Base-by-base conservation (phyloP, 1,284 basidiomycete genomes). In the Pyrrhoderma lamaoense region DNA sequence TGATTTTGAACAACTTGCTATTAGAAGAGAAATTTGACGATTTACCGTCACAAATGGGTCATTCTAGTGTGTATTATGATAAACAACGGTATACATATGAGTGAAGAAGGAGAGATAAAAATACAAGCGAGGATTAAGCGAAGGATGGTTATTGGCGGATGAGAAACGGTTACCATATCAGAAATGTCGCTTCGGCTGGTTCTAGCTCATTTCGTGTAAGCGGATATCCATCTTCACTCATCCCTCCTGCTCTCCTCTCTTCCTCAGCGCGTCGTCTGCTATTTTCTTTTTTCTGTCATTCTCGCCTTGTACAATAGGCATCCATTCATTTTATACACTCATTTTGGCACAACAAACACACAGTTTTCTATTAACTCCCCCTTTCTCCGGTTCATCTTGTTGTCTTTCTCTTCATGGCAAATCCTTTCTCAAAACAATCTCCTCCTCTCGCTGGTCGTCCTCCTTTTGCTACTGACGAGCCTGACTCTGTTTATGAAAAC, bases 381-480 rank as follows among this genome's bases (percentile, higher is more conserved):
- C 38, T 40, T 22, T 40, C 14, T 14, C 39, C 22, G n/a, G n/a
- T n/a, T 45, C 45, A n/a, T 31, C 27, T 34, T 50, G 19, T 19
- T 37, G 14, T 42, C 45, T 45, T 14, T 23, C 31, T 13, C 46
- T 51, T 47, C 13, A 54, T 49, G 48, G 50, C 53, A 40, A 47
- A 43, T 45, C 25, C 37, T 31, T 25, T 43, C 27, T 8, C 23
- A 35, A 52, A 42, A n/a, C 58, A 59, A 59, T 63, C 59, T 46
- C 62, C 75, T 34, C 73, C 79, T 55, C 70, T 80, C 57, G 77
- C 79, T 61, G 79, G 76, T 58, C 73, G 71, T 68, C 81, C 82
- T 38, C 80, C 82, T 43, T 85, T 77, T 62, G 82, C 80, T 39
- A 84, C 80, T 38, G 78, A 85, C 67, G 72, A 78, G 61, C 77